These are phyloP conservation scores for Colletotrichum spaethianum DNA, from an alignment of 2,329 filamentous ascomycete genomes.

Conservation along the genomic window DNA sequence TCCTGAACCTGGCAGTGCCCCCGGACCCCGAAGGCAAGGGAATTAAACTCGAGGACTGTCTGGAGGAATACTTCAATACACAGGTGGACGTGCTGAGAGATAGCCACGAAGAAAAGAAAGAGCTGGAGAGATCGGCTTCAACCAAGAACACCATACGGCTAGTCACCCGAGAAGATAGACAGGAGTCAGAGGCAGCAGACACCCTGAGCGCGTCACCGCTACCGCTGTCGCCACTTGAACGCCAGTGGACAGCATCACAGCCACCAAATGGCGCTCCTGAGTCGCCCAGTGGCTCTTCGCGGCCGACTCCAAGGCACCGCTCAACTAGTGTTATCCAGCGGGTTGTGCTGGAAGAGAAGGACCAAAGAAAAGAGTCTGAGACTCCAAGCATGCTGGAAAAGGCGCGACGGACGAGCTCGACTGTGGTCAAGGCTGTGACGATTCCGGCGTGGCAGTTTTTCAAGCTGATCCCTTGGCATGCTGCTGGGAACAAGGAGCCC, in stretches of 20 bases:
- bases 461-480: slow-evolving; percentile 93
- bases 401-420: slow-evolving; percentile 62
- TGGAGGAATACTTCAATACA: slow-evolving; percentile 97
- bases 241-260: slow-evolving; percentile 24
- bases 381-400: slow-evolving; percentile 58
- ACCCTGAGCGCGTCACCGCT: slow-evolving; percentile 52
- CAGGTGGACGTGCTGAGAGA: slow-evolving; percentile 90
- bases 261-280: slow-evolving; percentile 28
- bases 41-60: slow-evolving; percentile 88
- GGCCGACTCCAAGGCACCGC: slow-evolving; percentile 57
- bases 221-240: slow-evolving; percentile 47
- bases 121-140: slow-evolving; percentile 47
- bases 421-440: slow-evolving; percentile 82
- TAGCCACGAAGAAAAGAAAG: slow-evolving; percentile 68
- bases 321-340: slow-evolving; percentile 75
- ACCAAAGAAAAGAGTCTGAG: slow-evolving; percentile 59
- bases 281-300: slow-evolving; percentile 50
- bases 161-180: slow-evolving; percentile 50
- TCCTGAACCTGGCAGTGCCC: slow-evolving; percentile 93
- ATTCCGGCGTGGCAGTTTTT: slow-evolving; percentile 99
- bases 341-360: slow-evolving; percentile 67
- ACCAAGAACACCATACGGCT: slow-evolving; percentile 52
- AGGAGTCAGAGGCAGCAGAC: slow-evolving; percentile 48
- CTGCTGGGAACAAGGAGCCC: slow-evolving; percentile 67
- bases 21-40: slow-evolving; percentile 77